A percentile compares a stretch with the other conserved stretches of the same genome.
Evolutionary conservation across 2,329 filamentous ascomycete species (phyloP).

Genomic region (Nigrospora oryzae): DNA sequence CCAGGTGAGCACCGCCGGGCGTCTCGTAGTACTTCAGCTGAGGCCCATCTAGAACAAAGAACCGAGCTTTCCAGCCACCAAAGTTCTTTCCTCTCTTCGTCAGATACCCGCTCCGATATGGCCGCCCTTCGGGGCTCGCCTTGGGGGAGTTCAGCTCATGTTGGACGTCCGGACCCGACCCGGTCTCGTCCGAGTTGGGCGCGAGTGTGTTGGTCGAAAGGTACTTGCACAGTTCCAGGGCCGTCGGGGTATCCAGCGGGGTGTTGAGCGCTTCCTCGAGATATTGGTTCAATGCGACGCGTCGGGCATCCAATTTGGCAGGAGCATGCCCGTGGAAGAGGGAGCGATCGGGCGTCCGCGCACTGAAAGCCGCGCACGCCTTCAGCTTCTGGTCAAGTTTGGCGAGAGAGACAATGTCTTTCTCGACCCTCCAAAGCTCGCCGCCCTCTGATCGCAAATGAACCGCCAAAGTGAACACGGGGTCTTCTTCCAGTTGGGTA

Average conservation of each 20-base stretch:
- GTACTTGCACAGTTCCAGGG: conserved; percentile 78
- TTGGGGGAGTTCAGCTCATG: conserved; percentile 27
- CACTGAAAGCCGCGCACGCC: conserved; percentile 61
- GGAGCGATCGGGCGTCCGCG: conserved; percentile 72
- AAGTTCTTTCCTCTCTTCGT: conserved; percentile 98
- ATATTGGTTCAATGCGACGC: conserved; percentile 73
- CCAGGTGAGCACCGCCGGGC: conserved; percentile 81
- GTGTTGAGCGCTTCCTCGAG: conserved; percentile 80
- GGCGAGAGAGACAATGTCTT: conserved; percentile 74
- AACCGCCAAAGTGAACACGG: conserved; percentile 85
- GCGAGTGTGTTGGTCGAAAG: conserved; percentile 62
- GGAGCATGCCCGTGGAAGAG: conserved; percentile 90
- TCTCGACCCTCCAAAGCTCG: conserved; percentile 92
- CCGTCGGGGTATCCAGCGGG: conserved; percentile 67
- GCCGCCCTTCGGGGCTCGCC: conserved; percentile 54
- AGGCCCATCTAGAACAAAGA: conserved; percentile 53
- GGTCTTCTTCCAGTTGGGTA: conserved; percentile 79
- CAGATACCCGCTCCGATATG: conserved; percentile 78
- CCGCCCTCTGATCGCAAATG: conserved; percentile 66
- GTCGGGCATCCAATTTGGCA: conserved; percentile 82
- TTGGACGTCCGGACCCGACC: conserved; percentile 24
- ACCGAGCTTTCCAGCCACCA: conserved; percentile 89
- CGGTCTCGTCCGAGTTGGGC: conserved; percentile 51
- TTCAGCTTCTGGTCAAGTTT: conserved; percentile 76
- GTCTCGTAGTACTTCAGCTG: conserved; percentile 82